Evolutionary conservation across 2,329 filamentous ascomycete species (phyloP), one percentile per base, ranked within the genome.

Genomic region (Fonsecaea monophora): DNA sequence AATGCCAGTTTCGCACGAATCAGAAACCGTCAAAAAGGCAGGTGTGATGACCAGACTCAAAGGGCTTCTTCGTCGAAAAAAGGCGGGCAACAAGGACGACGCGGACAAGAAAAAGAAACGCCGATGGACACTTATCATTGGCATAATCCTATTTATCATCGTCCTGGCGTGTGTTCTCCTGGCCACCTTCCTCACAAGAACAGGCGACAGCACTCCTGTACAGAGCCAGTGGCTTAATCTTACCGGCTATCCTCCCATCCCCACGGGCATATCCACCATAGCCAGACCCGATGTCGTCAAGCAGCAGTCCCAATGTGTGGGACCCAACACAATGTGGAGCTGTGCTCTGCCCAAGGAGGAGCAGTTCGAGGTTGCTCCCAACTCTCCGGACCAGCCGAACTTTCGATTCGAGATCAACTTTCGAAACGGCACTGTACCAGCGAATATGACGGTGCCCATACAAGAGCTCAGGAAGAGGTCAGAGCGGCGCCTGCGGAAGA

Each of bases 161-260:
- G 64, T 76, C 13, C 70, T 73, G 8, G 64, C 89, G 25, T 80
- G 82, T 32, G 75, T 88, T 30, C 82, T 85, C 3, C 78, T 90
- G 10, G 85, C 84, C 0, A 83, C 88, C 12, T 82, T 86, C 1
- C 78, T 92, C 50, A 83, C 82, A 61, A 81, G 78, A 69, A 79
- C 79, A 70, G 75, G 78, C 48, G 73, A 80, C 74, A 73, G 72
- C 63, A 82, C 76, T 3, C 77, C 80, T 0, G 78, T 82, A 8
- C 77, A 84, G 70, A 84, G 85, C 1, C 80, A 84, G 57, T 97
- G 92, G 90, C 83, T 97, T 64, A 97, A 96, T 75, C 77, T 96
- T 68, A 96, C 94, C 0, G 88, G 89, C 59, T 97, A 92, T 72
- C 94, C 94, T 18, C 90, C 93, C 0, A 92, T 97, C 74, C 92